Base-by-base conservation (phyloP, 352 stramenopile species). In the Globisporangium splendens region DNA sequence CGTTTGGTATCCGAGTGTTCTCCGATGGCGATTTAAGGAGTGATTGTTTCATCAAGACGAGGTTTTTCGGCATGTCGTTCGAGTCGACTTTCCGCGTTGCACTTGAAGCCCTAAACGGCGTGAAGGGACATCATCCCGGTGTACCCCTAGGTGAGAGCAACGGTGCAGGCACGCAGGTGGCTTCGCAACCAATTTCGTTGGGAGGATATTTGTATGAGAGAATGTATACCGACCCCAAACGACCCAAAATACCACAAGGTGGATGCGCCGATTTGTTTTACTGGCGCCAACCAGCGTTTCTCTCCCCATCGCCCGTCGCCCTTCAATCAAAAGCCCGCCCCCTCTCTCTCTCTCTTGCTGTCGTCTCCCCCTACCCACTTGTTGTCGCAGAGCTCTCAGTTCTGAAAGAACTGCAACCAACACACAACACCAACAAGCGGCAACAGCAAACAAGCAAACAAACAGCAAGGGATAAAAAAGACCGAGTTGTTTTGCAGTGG, bases 381-480 rank as follows among this genome's bases (percentile, higher is more conserved):
- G 38, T 18, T 18, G 13, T n/a, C 2, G 12, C 39, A 10, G 39
- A 35, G 28, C 28, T 8, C 2, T 44, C 39, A 44, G 39, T 44
- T 44, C 39, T 15, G 39, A 44, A 44, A 44, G 39, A 44, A 44
- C 39, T 44, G 35, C 50, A 28, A 20, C 17, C 28, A 46, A 7
- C 49, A 46, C 50, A 46, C 50, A 47, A 42, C 6, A 24, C 12
- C 50, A 56, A 44, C 28, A 59, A 44, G n/a, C n/a, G n/a, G n/a
- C 17, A 50, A 51, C 1, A 51, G 52, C 52, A 44, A 50, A 20
- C 10, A 55, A 33, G 13, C 13, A 56, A 18, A 54, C 15, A 54
- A 20, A 31, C 31, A 46, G 3, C 50, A 17, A 47, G 28, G 28
- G 7, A 35, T 3, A 35, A 35, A 35, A 35, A 35, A 35, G 28